These are phyloP conservation scores for Moniliella sp. DNA, from an alignment of 1,284 basidiomycete genomes.

Conservation along the genomic window DNA sequence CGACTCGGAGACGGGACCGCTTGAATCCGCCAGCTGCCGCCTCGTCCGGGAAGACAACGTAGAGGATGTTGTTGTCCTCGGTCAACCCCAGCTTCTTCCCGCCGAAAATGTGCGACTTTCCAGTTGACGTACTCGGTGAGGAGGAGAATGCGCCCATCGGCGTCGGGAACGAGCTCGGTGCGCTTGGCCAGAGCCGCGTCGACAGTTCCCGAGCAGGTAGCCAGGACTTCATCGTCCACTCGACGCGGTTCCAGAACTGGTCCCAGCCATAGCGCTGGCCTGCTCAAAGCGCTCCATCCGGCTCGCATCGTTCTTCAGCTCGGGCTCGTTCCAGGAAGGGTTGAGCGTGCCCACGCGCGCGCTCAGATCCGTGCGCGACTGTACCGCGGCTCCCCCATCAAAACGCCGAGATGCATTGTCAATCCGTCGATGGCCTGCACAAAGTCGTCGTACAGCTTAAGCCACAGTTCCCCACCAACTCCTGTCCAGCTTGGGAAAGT, in stretches of 20 bases:
- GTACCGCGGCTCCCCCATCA: slow-evolving; percentile 16
- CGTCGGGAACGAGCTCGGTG: slow-evolving; percentile 27
- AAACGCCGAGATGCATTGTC: slow-evolving; percentile 44
- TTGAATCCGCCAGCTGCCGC: slow-evolving; percentile 51
- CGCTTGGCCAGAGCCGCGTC: slow-evolving; percentile 45
- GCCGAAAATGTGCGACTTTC: too few species aligned
- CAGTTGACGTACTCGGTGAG: slow-evolving; percentile 63
- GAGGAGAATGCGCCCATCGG: slow-evolving; percentile 55
- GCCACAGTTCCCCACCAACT: slow-evolving; percentile 50
- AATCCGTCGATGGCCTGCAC: slow-evolving; percentile 85
- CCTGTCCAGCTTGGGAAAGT: slow-evolving; percentile 42
- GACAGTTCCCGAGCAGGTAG: slow-evolving; percentile 68
- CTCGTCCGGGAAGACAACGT: slow-evolving; percentile 70
- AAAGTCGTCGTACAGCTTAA: slow-evolving; percentile 75
- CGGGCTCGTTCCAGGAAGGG: slow-evolving; percentile 27
- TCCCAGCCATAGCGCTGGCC: slow-evolving; percentile 62
- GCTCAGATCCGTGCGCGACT: slow-evolving; percentile 25
- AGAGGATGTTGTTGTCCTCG: slow-evolving; percentile 43
- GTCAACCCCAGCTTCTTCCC: slow-evolving; percentile 39
- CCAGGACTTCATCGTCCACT: slow-evolving; percentile 72
- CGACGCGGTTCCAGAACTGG: slow-evolving; percentile 61
- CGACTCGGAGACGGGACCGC: slow-evolving; percentile 76
- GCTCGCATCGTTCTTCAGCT: slow-evolving; percentile 11
- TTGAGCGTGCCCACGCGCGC: slow-evolving; percentile 24
- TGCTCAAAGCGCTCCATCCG: slow-evolving; percentile 42